These are phyloP conservation scores for Lachnellula hyalina DNA, from an alignment of 2,329 filamentous ascomycete genomes.

Conservation along the genomic window DNA sequence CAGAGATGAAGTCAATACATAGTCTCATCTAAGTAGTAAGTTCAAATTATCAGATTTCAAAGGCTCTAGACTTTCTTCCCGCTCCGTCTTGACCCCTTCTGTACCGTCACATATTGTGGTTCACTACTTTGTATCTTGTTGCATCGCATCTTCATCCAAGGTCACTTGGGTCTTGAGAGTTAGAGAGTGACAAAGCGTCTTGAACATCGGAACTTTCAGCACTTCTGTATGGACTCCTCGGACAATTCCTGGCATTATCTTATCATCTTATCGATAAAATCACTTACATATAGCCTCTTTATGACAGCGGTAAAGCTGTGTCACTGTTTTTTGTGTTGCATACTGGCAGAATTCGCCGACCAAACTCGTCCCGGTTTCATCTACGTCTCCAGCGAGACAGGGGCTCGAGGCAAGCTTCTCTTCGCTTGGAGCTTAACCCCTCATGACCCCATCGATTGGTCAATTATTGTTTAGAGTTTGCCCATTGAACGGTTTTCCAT, in stretches of 20 bases:
- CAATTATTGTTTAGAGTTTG: conserved; percentile 17
- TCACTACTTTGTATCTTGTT: conserved; percentile 3
- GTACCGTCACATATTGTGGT: conserved; percentile 7
- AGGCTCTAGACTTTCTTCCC: not conserved
- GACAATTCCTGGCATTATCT: not conserved
- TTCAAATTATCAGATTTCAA: not conserved
- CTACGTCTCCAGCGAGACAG: conserved; percentile 19
- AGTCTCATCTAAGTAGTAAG: too few species aligned
- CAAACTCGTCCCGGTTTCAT: conserved; percentile 25
- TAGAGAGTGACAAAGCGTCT: not conserved
- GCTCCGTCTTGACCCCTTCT: conserved; percentile 1
- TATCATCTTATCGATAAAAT: conserved; percentile 5
- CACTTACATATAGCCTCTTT: conserved; percentile 9
- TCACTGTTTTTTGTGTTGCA: conserved; percentile 19
- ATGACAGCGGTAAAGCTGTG: conserved; percentile 7
- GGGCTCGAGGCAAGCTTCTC: conserved; percentile 14
- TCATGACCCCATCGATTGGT: conserved; percentile 17
- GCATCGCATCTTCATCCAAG: conserved; percentile 2
- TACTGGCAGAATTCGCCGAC: conserved; percentile 17
- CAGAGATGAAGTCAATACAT: not conserved
- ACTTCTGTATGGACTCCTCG: not conserved
- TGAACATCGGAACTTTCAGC: not conserved
- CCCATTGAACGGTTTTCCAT: conserved; percentile 14
- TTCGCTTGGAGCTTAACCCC: conserved; percentile 9
- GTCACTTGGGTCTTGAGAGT: not conserved